These are phyloP conservation scores for Endocalyx cinctus DNA, from an alignment of 2,329 filamentous ascomycete species.

Conservation along the genomic window DNA sequence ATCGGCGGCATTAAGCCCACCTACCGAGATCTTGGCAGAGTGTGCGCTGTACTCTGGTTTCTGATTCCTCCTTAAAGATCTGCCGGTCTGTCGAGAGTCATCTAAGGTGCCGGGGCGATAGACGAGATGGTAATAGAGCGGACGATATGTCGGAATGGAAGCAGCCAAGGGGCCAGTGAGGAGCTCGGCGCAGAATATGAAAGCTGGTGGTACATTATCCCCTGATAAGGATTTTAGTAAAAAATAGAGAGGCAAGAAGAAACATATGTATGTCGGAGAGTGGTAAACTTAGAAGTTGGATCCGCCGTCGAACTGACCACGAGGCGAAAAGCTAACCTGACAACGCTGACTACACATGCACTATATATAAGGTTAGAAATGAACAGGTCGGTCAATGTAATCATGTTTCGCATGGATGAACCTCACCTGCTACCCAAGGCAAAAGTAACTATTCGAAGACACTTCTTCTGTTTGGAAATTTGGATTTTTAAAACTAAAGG, in stretches of 20 bases:
- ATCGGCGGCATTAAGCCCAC: too few species aligned
- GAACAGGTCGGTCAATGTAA: background rate
- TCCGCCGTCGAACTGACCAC: constrained; percentile 4
- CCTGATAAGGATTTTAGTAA: too few species aligned
- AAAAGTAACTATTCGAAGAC: constrained; percentile 4
- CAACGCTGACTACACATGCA: constrained; percentile 6
- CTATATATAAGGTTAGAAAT: too few species aligned
- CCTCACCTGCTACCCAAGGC: constrained; percentile 2
- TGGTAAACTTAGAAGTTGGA: constrained; percentile 5
- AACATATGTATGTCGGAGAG: background rate
- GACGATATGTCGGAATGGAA: constrained; percentile 4
- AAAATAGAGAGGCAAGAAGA: background rate
- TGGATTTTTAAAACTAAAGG: constrained; percentile 2
- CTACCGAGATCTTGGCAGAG: too few species aligned
- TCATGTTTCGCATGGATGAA: background rate
- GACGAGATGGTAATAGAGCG: too few species aligned
- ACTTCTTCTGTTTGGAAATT: constrained; percentile 3
- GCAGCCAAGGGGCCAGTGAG: background rate
- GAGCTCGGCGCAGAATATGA: background rate
- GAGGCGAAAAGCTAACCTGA: constrained; percentile 4
- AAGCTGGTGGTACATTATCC: background rate
- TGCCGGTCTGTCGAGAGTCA: too few species aligned
- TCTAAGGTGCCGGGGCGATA: too few species aligned
- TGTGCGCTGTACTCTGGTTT: too few species aligned
- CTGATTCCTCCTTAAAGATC: too few species aligned